Evolutionary conservation across 2,329 filamentous ascomycete species (phyloP), one percentile per base, ranked within the genome.

Genomic region (Leptographium radiaticola): DNA sequence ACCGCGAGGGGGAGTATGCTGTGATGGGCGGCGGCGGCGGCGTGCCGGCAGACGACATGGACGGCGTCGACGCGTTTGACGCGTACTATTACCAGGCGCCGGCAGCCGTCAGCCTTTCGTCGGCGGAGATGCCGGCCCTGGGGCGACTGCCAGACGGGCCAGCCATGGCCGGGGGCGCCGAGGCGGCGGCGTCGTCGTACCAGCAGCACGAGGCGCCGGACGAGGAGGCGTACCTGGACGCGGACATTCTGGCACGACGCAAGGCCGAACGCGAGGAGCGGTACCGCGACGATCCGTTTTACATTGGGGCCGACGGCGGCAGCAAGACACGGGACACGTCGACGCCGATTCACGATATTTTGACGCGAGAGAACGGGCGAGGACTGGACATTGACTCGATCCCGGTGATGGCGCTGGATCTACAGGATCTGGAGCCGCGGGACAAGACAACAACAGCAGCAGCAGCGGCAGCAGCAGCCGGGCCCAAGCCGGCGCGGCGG

Each of bases 261-360:
- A 87, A 84, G 61, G 81, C 84, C 5, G 88, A 95, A 64, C 79
- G 90, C 12, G 71, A 77, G 54, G 89, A 95, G 64, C 80, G 89
- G 54, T 88, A 95, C 66, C 86, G 80, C 60, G 91, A 97, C 64
- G 93, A 98, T 62, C 93, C 93, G 0, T 98, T 95, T 67, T 98
- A 98, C 64, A 97, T 98, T n/a, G n/a, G n/a, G n/a, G n/a, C n/a
- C 63, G 72, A 60, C 40, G 31, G 8, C 46, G n/a, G 12, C 74
- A 73, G 31, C 36, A 72, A 70, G 44, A 69, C 71, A 0, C 81
- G 80, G 5, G 80, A 81, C 38, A 77, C 78, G 7, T 84, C 85
- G 0, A 91, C 87, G 1, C 87, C 87, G 0, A 83, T 93, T 50
- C 86, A 91, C 63, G 86, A 81, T 59, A 88, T 93, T 55, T 72